Percentiles rank a stretch among this genome's conserved stretches.
phyloP scores from a whole-genome alignment of 2,329 filamentous ascomycete species.

The Colletotrichum gloeosporioides region DNA sequence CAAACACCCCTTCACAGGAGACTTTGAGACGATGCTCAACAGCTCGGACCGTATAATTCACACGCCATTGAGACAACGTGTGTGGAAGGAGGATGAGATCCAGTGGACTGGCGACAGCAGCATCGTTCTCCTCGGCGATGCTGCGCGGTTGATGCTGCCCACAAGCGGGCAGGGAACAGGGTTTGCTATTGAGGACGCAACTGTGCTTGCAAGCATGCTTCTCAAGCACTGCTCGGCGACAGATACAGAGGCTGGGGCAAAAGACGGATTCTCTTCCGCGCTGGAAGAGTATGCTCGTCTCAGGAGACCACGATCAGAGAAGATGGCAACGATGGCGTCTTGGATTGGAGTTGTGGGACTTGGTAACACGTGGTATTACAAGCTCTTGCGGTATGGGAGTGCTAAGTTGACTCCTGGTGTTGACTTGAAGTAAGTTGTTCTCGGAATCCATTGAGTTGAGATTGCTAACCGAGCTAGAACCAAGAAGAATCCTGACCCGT shows the following conservation, averaged over 20 bases:
- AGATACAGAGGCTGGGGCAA: not conserved
- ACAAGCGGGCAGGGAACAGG: constrained; percentile 31
- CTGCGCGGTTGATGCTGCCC: constrained; percentile 27
- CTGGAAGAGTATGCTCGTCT: constrained; percentile 25
- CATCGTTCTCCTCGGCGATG: constrained; percentile 27
- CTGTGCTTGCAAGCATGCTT: constrained; percentile 25
- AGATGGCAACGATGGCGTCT: constrained; percentile 25
- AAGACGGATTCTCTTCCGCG: not conserved
- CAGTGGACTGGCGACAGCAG: constrained; percentile 18
- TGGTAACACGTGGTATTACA: constrained; percentile 24
- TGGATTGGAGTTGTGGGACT: constrained; percentile 19
- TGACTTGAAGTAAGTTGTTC: constrained; percentile 9
- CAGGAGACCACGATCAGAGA: constrained; percentile 25
- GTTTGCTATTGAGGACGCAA: constrained; percentile 30
- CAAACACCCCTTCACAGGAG: constrained; percentile 26
- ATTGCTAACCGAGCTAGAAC: not conserved
- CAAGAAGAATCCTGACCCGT: constrained; percentile 19
- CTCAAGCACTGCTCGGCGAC: not conserved
- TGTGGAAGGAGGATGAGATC: constrained; percentile 29
- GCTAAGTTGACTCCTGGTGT: not conserved
- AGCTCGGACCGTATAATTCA: constrained; percentile 29
- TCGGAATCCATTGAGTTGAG: accelerated
- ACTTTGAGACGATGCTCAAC: constrained; percentile 21
- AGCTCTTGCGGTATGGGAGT: constrained; percentile 16
- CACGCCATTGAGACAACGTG: constrained; percentile 26